Base-by-base conservation (phyloP, 495 filamentous ascomycete genomes). In the Choiromyces venosus region DNA sequence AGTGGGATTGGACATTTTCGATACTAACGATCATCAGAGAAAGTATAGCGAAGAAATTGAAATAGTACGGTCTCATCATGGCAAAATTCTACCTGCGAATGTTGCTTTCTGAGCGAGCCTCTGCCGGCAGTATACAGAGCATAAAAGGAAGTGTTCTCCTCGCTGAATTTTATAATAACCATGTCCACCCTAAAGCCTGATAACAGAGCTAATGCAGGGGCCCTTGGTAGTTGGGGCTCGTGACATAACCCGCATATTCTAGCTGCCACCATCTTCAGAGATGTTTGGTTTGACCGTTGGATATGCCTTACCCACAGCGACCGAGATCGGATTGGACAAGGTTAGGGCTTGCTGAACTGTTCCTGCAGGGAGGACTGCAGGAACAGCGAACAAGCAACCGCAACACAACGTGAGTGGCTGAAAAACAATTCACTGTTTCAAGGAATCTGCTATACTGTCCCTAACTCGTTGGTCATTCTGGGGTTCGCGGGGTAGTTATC, bases 301-400 rank as follows among this genome's bases (percentile, higher is more conserved):
- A 33, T 61, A 33, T 61, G 4, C 4, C 52, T 16, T 18, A 25
- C 7, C 25, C 52, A 33, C 25, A 10, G 25, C 9, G 25, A 29
- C 18, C 25, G 52, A 10, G 12, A 61, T 29, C 25, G 12, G 52
- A 61, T 61, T 61, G 52, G 52, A 4, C 25, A 29, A 29, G 25
- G 52, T 33, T 61, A 61, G 52, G 52, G 52, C 25, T 61, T 61
- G 52, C 52, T 61, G 52, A 61, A 61, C 52, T 61, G 52, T 61
- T 61, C 52, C 52, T 61, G 25, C 52, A 61, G 52, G 52, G 25
- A 4, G 9, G 52, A 29, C 14, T 61, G 52, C 52, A 61, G 52
- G 52, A 61, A 61, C 25, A 61, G 33, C 52, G 52, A 14, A 61
- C 33, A 33, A 29, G 25, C 52, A 1, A 61, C 52, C 52, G 25